These are phyloP conservation scores for Fistulifera pelliculosa DNA, from an alignment of 108 stramenopile species.

Conservation along the genomic window DNA sequence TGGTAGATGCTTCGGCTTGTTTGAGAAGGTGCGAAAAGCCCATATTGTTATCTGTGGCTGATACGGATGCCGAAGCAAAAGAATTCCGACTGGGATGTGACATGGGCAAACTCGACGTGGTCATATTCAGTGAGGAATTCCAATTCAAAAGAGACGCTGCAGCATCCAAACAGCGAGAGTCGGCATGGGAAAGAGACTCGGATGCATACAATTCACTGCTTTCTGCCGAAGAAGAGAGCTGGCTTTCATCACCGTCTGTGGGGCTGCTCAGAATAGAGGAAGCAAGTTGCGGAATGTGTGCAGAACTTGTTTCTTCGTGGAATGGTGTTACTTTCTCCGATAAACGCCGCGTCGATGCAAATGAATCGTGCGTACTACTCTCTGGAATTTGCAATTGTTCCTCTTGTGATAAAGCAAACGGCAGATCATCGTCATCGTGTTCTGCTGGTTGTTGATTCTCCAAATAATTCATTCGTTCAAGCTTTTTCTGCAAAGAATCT, in stretches of 20 bases:
- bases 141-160: neutral
- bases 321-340: too few relatives aligned
- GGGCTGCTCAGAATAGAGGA: neutral
- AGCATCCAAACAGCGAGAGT: neutral
- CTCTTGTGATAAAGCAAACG: conserved; percentile 4
- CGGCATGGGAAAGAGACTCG: neutral
- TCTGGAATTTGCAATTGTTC: neutral
- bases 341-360: neutral
- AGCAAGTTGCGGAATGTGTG: conserved; percentile 1
- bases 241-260: neutral
- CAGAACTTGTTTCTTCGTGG: too few relatives aligned
- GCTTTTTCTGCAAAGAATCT: too few relatives aligned
- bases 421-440: conserved; percentile 6
- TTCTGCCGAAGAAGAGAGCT: neutral
- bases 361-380: neutral
- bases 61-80: neutral
- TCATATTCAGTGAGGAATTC: neutral
- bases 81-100: neutral
- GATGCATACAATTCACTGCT: neutral
- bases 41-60: neutral
- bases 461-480: too few relatives aligned
- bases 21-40: neutral
- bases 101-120: neutral
- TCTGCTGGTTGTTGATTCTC: neutral
- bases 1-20: neutral